These are phyloP conservation scores for Arthrobotrys iridis DNA, from an alignment of 2,329 filamentous ascomycete species.

Conservation along the genomic window DNA sequence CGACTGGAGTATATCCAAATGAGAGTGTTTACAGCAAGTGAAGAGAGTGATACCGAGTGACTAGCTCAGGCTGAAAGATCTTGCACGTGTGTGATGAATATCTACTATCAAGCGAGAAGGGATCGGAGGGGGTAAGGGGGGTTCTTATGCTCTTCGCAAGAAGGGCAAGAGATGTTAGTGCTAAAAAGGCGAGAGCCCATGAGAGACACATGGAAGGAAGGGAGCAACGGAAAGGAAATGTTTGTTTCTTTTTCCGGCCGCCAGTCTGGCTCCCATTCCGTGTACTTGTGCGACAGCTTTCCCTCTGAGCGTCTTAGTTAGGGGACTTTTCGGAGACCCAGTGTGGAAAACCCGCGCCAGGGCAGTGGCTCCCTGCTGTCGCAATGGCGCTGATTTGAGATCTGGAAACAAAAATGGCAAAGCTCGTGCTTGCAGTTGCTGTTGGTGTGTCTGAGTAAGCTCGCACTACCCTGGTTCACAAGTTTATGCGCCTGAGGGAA, in stretches of 20 bases:
- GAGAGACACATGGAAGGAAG: conserved; percentile 52
- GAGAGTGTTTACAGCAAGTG: conserved; percentile 42
- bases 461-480: conserved; percentile 32
- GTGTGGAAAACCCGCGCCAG: conserved; percentile 46
- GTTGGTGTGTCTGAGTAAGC: conserved; percentile 45
- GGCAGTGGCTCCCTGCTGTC: conserved; percentile 23
- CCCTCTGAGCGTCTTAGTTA: conserved; percentile 30
- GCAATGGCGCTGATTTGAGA: conserved; percentile 51
- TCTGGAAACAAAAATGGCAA: conserved; percentile 36
- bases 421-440: conserved; percentile 10
- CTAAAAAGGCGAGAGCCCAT: conserved; percentile 48
- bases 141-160: conserved; percentile 53
- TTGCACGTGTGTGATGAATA: conserved; percentile 37
- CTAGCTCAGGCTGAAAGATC: conserved; percentile 48
- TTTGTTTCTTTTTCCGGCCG: conserved; percentile 24
- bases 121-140: conserved; percentile 42
- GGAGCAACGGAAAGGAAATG: conserved; percentile 28
- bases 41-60: conserved; percentile 47
- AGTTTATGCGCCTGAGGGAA: conserved; percentile 25
- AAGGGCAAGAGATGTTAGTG: conserved; percentile 37
- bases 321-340: conserved; percentile 35
- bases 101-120: conserved; percentile 53
- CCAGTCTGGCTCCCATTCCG: conserved; percentile 18
- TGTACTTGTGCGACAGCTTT: conserved; percentile 18
- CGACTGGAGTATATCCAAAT: conserved; percentile 25